Evolutionary conservation across 768 basidiomycete species (phyloP).

Genomic region (Lyophyllum shimeji): DNA sequence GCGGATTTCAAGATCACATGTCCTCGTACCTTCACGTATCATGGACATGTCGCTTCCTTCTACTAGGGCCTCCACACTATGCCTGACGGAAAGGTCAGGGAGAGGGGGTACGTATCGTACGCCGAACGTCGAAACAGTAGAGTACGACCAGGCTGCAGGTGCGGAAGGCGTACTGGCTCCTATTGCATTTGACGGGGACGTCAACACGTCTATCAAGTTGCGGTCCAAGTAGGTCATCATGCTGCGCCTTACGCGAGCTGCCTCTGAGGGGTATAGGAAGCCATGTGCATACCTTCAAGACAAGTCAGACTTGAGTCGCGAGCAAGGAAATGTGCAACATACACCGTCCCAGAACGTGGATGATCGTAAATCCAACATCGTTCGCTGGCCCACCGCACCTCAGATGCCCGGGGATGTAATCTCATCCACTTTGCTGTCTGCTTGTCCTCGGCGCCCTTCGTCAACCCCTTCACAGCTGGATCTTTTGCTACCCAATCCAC

Average conservation of each 20-base stretch:
- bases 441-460: conserved; percentile 89
- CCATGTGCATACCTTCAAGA: conserved; percentile 82
- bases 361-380: conserved; percentile 99
- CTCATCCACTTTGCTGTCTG: conserved; percentile 92
- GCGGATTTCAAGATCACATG: not conserved
- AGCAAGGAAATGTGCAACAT: conserved; percentile 30
- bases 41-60: conserved; percentile 88
- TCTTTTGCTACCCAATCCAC: conserved; percentile 87
- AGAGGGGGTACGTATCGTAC: conserved; percentile 70
- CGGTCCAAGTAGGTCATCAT: conserved; percentile 55
- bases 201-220: conserved; percentile 33
- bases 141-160: conserved; percentile 39
- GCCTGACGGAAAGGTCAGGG: conserved; percentile 56
- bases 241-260: conserved; percentile 59
- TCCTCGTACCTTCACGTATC: conserved; percentile 56
- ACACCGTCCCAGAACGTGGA: conserved; percentile 92
- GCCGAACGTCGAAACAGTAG: conserved; percentile 86
- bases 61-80: conserved; percentile 89
- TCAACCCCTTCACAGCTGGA: conserved; percentile 60
- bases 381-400: conserved; percentile 89
- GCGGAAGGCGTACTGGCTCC: conserved; percentile 33
- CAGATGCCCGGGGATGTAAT: conserved; percentile 72
- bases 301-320: not conserved
- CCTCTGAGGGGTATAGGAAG: conserved; percentile 91
- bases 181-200: conserved; percentile 23